These are phyloP conservation scores for Microcyclospora tardicrescens DNA, from an alignment of 2,329 filamentous ascomycete species.

Conservation along the genomic window DNA sequence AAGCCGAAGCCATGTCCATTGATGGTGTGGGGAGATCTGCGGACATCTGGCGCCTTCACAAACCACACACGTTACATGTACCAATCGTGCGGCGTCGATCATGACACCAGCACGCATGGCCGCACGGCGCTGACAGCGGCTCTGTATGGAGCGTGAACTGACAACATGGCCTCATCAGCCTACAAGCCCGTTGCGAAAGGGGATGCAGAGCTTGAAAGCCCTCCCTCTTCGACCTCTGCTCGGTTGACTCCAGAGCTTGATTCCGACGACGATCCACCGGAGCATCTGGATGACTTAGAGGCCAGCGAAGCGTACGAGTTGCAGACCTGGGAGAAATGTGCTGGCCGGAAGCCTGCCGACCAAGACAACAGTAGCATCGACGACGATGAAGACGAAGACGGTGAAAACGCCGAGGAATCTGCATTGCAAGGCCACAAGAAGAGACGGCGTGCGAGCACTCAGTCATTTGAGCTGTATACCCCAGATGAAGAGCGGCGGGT, in stretches of 20 bases:
- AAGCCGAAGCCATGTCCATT: too few relatives aligned
- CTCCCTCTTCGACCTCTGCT: conserved; percentile 2
- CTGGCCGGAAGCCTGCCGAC: not conserved
- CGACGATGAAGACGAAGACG: conserved; percentile 13
- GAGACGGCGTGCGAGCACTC: conserved; percentile 11
- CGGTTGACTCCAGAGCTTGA: conserved; percentile 13
- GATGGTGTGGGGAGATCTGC: too few relatives aligned
- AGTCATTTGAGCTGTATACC: conserved; percentile 42
- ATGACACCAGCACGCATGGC: too few relatives aligned
- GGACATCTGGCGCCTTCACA: too few relatives aligned
- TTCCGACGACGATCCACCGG: conserved; percentile 10
- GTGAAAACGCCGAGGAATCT: conserved; percentile 4
- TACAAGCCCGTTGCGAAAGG: conserved; percentile 3
- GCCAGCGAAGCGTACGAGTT: conserved; percentile 15
- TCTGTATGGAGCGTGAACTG: not conserved
- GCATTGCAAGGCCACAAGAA: conserved; percentile 12
- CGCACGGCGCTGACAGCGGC: too few relatives aligned
- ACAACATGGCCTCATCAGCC: conserved; percentile 2
- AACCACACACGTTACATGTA: too few relatives aligned
- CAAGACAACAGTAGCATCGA: conserved; percentile 14
- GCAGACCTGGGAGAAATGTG: conserved; percentile 6
- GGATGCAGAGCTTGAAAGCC: conserved; percentile 3
- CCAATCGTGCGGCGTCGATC: too few relatives aligned
- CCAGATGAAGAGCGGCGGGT: conserved; percentile 48
- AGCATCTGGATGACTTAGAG: conserved; percentile 8